Evolutionary conservation across 2,329 filamentous ascomycete genomes (phyloP).

Genomic region (Claviceps sp.): DNA sequence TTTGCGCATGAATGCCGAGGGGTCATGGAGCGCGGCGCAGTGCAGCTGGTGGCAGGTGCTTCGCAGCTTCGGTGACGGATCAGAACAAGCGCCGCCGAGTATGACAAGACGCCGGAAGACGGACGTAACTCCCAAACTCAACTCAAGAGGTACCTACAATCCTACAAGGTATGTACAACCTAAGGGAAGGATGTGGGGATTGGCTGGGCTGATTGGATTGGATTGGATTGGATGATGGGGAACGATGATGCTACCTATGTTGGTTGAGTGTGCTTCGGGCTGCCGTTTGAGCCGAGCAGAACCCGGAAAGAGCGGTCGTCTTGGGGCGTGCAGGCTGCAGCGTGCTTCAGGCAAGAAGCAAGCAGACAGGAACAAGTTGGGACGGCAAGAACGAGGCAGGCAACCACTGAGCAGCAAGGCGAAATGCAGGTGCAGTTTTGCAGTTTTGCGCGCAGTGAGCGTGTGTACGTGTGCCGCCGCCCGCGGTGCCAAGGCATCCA

Average conservation of each 20-base stretch:
- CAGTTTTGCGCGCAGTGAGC: no score
- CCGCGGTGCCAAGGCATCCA: no score
- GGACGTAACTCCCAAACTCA: neutral
- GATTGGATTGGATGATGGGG: neutral
- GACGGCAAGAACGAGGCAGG: neutral
- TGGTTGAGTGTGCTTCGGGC: no score
- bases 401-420: neutral
- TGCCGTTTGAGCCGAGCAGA: slow-evolving; percentile 2
- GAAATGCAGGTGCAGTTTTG: neutral
- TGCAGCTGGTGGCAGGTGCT: neutral
- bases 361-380: neutral
- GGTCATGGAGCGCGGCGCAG: no score
- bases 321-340: no score
- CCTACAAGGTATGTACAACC: no score
- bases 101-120: neutral
- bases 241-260: no score
- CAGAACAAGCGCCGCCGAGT: neutral
- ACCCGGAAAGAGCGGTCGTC: neutral
- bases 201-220: neutral
- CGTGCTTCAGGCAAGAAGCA: no score
- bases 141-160: neutral
- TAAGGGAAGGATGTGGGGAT: neutral
- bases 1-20: neutral
- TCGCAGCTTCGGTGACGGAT: neutral
- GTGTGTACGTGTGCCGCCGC: no score